Evolutionary conservation across 2,329 filamentous ascomycete species (phyloP).

Genomic region (Grosmannia huntii): DNA sequence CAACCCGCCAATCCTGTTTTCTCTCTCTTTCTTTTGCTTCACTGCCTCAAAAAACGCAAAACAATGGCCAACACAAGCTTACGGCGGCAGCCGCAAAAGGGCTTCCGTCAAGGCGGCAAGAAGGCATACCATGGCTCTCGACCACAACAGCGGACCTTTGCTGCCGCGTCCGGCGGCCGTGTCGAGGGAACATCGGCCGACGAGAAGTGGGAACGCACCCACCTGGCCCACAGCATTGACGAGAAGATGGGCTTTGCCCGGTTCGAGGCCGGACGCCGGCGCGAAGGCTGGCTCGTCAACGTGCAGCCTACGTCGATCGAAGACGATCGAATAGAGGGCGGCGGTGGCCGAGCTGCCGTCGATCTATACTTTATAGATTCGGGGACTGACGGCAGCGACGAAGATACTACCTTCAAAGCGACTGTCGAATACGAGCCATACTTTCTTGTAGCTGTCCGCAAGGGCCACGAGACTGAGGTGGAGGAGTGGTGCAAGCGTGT

Average conservation of each 20-base stretch:
- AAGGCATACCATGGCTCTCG: conserved; percentile 59
- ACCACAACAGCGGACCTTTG: conserved; percentile 53
- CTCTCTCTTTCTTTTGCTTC: neutral
- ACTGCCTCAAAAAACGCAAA: neutral
- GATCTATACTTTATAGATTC: conserved; percentile 97
- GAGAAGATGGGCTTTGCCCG: conserved; percentile 88
- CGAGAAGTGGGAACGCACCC: conserved; percentile 80
- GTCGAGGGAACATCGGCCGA: conserved; percentile 81
- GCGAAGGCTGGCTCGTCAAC: conserved; percentile 84
- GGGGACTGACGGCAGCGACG: conserved; percentile 84
- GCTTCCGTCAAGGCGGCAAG: conserved; percentile 51
- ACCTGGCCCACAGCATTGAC: conserved; percentile 78
- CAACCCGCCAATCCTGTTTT: neutral
- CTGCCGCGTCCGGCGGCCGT: conserved; percentile 59
- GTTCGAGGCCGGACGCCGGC: conserved; percentile 75
- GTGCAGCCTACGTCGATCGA: conserved; percentile 82
- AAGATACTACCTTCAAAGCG: conserved; percentile 84
- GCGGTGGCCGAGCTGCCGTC: conserved; percentile 76
- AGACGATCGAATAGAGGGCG: conserved; percentile 71
- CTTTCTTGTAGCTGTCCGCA: conserved; percentile 82
- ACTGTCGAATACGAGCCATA: conserved; percentile 95
- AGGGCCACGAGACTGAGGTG: conserved; percentile 78
- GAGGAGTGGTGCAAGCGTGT: conserved; percentile 87
- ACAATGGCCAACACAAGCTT: conserved; percentile 47
- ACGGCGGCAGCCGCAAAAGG: conserved; percentile 45